Conservation (phyloP, 2,329 filamentous ascomycete species). For the Beauveria varroae region DNA sequence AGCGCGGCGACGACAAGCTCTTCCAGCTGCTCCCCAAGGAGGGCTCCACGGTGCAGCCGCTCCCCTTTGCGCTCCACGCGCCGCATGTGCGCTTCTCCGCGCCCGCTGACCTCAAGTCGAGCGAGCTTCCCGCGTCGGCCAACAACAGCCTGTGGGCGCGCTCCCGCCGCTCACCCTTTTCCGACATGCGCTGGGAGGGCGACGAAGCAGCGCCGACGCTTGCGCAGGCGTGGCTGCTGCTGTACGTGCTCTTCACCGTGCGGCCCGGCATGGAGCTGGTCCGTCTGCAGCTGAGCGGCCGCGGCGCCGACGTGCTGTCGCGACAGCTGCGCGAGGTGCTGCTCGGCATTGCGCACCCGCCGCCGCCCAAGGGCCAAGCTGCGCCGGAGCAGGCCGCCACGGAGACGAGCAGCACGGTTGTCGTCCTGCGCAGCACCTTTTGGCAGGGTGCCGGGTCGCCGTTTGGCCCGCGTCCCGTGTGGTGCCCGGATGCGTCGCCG, state of each 20-base stretch:
- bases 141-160: slow-evolving; percentile 51
- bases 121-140: slow-evolving; percentile 39
- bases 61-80: slow-evolving; percentile 25
- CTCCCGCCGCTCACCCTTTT: slow-evolving; percentile 44
- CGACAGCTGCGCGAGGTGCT: slow-evolving; percentile 38
- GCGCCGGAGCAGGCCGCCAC: slow-evolving; percentile 17
- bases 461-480: slow-evolving; percentile 55
- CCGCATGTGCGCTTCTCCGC: slow-evolving; percentile 36
- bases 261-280: slow-evolving; percentile 41
- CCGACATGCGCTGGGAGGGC: slow-evolving; percentile 36
- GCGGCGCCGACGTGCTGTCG: slow-evolving; percentile 25
- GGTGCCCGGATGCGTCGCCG: slow-evolving; percentile 43
- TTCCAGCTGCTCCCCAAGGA: slow-evolving; percentile 29
- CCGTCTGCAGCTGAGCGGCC: slow-evolving; percentile 37
- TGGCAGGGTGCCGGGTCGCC: slow-evolving; percentile 66
- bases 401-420: slow-evolving; percentile 25
- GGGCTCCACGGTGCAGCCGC: slow-evolving; percentile 19
- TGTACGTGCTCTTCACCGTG: slow-evolving; percentile 45
- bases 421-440: slow-evolving; percentile 50
- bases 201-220: slow-evolving; percentile 32
- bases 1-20: slow-evolving; percentile 22
- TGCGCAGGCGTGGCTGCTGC: slow-evolving; percentile 45
- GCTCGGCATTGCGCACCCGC: slow-evolving; percentile 43
- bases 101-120: slow-evolving; percentile 39
- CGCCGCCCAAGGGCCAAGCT: slow-evolving; percentile 21